Evolutionary conservation across 345 rosid species (phyloP).

Genomic region (Linum tenue): DNA sequence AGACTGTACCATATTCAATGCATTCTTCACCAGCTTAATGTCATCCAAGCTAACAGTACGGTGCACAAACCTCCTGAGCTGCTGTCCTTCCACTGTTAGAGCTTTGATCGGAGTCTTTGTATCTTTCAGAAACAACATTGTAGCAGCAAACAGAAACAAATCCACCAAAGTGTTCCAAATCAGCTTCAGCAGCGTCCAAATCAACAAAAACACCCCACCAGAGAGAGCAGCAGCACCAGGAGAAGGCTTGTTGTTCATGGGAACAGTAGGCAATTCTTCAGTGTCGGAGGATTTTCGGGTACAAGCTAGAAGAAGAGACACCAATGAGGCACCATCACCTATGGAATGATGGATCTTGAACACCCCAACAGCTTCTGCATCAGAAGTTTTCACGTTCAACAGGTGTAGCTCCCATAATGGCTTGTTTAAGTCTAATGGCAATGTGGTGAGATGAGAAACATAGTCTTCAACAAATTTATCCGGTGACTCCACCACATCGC

Average conservation of each 20-base stretch:
- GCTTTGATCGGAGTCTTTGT: conserved; percentile 30
- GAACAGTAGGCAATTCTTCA: conserved; percentile 46
- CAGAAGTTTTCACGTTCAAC: conserved; percentile 51
- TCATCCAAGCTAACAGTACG: conserved; percentile 50
- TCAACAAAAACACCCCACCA: conserved; percentile 29
- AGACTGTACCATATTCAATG: conserved; percentile 21
- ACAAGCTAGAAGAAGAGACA: conserved; percentile 42
- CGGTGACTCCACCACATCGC: conserved; percentile 28
- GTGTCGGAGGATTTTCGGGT: conserved; percentile 50
- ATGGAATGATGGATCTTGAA: conserved; percentile 37
- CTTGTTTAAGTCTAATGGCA: conserved; percentile 45
- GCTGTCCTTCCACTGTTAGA: conserved; percentile 11
- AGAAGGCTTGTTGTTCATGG: conserved; percentile 18
- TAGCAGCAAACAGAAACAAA: conserved; percentile 22
- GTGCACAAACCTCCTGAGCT: conserved; percentile 37
- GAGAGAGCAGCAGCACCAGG: conserved; percentile 8
- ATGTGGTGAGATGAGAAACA: conserved; percentile 43
- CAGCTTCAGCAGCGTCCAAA: conserved; percentile 34
- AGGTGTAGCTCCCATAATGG: conserved; percentile 88
- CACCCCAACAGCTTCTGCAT: conserved; percentile 48
- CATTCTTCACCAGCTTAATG: conserved; percentile 43
- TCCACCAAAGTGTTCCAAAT: conserved; percentile 49
- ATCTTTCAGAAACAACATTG: conserved; percentile 28
- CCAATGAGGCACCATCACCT: conserved; percentile 37
- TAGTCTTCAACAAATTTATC: conserved; percentile 55